Conservation (phyloP, 2,329 filamentous ascomycete species). For the Alternaria burnsii region DNA sequence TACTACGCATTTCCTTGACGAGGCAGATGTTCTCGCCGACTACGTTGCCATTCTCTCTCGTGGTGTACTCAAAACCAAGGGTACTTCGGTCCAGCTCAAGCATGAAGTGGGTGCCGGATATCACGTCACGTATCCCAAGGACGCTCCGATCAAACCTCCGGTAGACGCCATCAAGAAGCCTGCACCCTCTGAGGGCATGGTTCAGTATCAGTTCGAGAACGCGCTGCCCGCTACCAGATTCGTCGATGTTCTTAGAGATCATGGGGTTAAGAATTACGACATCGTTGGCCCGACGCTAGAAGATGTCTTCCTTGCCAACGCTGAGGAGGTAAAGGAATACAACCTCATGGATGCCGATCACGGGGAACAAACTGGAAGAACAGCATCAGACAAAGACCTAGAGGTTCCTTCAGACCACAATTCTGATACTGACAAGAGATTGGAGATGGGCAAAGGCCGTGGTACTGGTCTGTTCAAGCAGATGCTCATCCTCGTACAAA, state of each 20-base stretch:
- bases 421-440: conserved; percentile 42
- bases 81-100: conserved; percentile 87
- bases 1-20: conserved; percentile 93
- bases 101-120: conserved; percentile 84
- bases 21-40: conserved; percentile 88
- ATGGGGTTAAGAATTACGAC: conserved; percentile 77
- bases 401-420: conserved; percentile 39
- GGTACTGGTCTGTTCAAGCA: conserved; percentile 75
- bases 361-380: conserved; percentile 29
- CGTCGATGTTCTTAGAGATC: conserved; percentile 72
- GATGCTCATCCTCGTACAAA: conserved; percentile 76
- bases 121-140: conserved; percentile 63
- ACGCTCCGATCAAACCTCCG: conserved; percentile 60
- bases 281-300: conserved; percentile 91
- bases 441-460: conserved; percentile 70
- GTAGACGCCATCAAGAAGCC: conserved; percentile 53
- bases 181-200: conserved; percentile 66
- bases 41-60: conserved; percentile 89
- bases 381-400: conserved; percentile 29
- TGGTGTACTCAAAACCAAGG: conserved; percentile 80
- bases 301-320: conserved; percentile 87
- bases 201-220: conserved; percentile 74
- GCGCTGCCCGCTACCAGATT: conserved; percentile 76
- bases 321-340: conserved; percentile 76
- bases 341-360: conserved; percentile 40